Evolutionary conservation across 108 stramenopile genomes (phyloP), one percentile per base, ranked within the genome.

Genomic region (Conticribra weissflogii): DNA sequence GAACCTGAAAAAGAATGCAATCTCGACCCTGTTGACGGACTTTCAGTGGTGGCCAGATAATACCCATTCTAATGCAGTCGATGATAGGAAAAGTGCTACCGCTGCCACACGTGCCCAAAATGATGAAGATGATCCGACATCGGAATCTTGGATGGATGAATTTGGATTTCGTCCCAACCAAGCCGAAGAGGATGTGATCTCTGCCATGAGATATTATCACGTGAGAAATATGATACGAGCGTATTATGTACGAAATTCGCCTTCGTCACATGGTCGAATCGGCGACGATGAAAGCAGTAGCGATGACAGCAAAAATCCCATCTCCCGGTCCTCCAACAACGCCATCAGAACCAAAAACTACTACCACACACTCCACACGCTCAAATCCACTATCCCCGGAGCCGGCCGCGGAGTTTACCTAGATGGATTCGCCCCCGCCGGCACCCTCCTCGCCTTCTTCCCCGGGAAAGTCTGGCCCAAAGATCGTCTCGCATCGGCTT

Each of bases 381-480:
- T 92, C 22, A 81, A 79, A 60, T 90, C 88, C 4, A 86, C 86
- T 21, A 80, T 95, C 53, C 76, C 88, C 32, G 74, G 69, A 21
- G 93, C 93, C 22, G 93, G 93, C 24, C 81, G 90, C 23, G 93
- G 93, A 8, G 84, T 90, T 9, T 95, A 78, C 69, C 81, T 95
- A 23, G 90, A 92, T 80, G 93, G 93, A n/a, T 81, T 66, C 65
- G 89, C 89, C 16, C 66, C 68, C 14, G 85, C 86, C 21, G 93
- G 93, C 50, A 87, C 89, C 9, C 68, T 95, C 47, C 17, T 92
- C 22, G 87, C 90, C 18, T 92, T 95, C 54, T 86, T 89, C 60
- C 90, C 90, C 1, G 93, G 93, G 9, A 71, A 84, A 23, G 86
- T 92, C 21, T 95, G 91, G 90, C 74, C 86, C 30, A 89, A 89